Conservation (phyloP, 768 basidiomycete species). For the Pleurotus salmoneostramineus region DNA sequence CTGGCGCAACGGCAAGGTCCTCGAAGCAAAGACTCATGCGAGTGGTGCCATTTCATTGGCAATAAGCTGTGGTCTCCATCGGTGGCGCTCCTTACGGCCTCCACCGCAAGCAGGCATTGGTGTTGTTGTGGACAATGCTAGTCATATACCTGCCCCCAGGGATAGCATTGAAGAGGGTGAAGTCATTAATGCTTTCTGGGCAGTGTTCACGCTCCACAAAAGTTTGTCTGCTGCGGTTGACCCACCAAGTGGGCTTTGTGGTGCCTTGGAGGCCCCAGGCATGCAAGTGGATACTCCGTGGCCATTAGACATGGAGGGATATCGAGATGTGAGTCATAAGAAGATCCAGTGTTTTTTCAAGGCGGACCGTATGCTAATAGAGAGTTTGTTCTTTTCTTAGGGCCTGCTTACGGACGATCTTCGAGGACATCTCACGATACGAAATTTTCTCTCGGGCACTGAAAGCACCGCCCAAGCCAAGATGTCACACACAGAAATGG, state of each 20-base stretch:
- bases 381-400: constrained; percentile 22
- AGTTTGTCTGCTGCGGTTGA: constrained; percentile 51
- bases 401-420: constrained; percentile 39
- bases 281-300: constrained; percentile 51
- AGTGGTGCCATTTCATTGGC: constrained; percentile 50
- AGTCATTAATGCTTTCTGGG: constrained; percentile 66
- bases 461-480: constrained; percentile 26
- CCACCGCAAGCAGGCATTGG: constrained; percentile 29
- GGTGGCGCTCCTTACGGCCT: constrained; percentile 32
- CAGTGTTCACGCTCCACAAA: constrained; percentile 55
- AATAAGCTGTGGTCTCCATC: constrained; percentile 44
- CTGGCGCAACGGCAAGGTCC: constrained; percentile 50
- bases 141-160: constrained; percentile 34
- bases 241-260: constrained; percentile 47
- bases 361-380: constrained; percentile 8
- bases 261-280: constrained; percentile 47
- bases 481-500: constrained; percentile 35
- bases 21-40: constrained; percentile 59
- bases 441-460: constrained; percentile 40
- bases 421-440: constrained; percentile 43
- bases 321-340: constrained; percentile 28
- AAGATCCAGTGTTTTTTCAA: not conserved
- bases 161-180: constrained; percentile 60
- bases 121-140: constrained; percentile 29
- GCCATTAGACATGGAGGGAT: constrained; percentile 39